Evolutionary conservation across 2,329 filamentous ascomycete genomes (phyloP).

Genomic region (Aspergillus amoenus): DNA sequence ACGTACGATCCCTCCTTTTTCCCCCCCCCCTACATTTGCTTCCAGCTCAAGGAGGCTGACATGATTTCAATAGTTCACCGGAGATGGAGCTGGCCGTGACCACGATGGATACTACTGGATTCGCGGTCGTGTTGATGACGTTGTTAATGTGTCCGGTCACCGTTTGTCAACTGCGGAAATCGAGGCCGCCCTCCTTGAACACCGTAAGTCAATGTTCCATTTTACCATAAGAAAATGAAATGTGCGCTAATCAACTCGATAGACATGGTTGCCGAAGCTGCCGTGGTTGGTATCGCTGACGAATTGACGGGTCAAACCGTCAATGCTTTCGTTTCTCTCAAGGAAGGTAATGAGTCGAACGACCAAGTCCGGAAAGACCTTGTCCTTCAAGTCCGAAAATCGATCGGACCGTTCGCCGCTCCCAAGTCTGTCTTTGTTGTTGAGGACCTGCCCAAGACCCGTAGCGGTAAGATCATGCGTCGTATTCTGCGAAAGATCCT

Average conservation of each 20-base stretch:
- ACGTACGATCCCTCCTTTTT: slow-evolving; percentile 62
- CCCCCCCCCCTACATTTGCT: not conserved
- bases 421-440: slow-evolving; percentile 92
- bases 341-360: slow-evolving; percentile 72
- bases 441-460: slow-evolving; percentile 92
- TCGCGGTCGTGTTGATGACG: slow-evolving; percentile 94
- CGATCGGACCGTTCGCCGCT: slow-evolving; percentile 94
- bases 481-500: slow-evolving; percentile 96
- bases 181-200: slow-evolving; percentile 93
- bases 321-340: slow-evolving; percentile 93
- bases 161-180: slow-evolving; percentile 96
- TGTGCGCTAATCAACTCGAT: slow-evolving; percentile 18
- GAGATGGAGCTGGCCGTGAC: slow-evolving; percentile 89
- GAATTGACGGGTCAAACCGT: slow-evolving; percentile 96
- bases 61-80: slow-evolving; percentile 45
- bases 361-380: slow-evolving; percentile 91
- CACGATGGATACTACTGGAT: slow-evolving; percentile 99
- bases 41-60: not conserved
- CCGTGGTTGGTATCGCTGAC: slow-evolving; percentile 88
- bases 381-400: slow-evolving; percentile 91
- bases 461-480: slow-evolving; percentile 98
- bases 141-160: slow-evolving; percentile 97
- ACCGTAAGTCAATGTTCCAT: slow-evolving; percentile 53
- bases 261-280: slow-evolving; percentile 76
- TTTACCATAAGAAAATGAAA: not conserved